phyloP scores from a whole-genome alignment of 805 yeast genomes.

The Torulaspora microellipsoides region DNA sequence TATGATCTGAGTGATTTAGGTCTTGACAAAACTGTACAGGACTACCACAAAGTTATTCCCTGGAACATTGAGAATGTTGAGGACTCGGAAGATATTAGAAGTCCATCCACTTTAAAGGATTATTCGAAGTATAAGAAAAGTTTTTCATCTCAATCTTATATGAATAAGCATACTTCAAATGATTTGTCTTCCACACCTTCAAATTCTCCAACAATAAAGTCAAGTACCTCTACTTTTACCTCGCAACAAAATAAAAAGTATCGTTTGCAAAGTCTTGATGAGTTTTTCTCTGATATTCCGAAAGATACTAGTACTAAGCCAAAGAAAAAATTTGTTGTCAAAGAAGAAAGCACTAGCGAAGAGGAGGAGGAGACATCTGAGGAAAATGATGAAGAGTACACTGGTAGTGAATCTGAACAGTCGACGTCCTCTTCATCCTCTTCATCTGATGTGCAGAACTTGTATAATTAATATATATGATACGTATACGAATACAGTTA shows the following conservation, averaged over 20 bases:
- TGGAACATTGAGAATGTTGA: conserved; percentile 19
- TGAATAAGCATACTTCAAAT: conserved; percentile 2
- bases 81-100: conserved; percentile 31
- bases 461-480: not conserved
- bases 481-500: not conserved
- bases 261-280: conserved; percentile 76
- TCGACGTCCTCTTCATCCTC: conserved; percentile 4
- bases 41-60: conserved; percentile 12
- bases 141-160: conserved; percentile 28
- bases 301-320: conserved; percentile 13
- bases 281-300: conserved; percentile 60
- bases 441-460: conserved; percentile 4
- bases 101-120: conserved; percentile 39
- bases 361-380: conserved; percentile 34
- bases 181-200: conserved; percentile 12
- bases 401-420: conserved; percentile 9
- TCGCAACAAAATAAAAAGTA: conserved; percentile 39
- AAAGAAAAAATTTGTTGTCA: conserved; percentile 22
- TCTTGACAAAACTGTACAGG: conserved; percentile 10
- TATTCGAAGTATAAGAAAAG: conserved; percentile 36
- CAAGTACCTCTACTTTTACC: conserved; percentile 1
- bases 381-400: conserved; percentile 27
- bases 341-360: conserved; percentile 20
- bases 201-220: not conserved
- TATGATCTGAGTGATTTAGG: conserved; percentile 2